Evolutionary conservation across 2,329 filamentous ascomycete species (phyloP).

Genomic region (Tolypocladium capitatum): DNA sequence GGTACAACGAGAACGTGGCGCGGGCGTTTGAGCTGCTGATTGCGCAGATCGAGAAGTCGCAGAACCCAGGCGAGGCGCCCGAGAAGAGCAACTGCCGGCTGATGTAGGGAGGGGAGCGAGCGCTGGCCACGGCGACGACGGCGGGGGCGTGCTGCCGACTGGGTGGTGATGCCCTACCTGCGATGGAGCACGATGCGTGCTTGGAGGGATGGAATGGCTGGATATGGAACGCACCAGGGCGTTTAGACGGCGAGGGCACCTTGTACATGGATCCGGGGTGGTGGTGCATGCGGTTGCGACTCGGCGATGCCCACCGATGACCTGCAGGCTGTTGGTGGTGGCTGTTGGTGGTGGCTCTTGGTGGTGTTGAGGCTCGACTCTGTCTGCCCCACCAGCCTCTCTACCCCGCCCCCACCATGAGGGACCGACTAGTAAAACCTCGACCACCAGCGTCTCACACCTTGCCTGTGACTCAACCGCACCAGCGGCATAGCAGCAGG

Average conservation of each 20-base stretch:
- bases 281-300: background rate
- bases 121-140: background rate
- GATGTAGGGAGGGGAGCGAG: constrained; percentile 46
- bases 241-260: background rate
- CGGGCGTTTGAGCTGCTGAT: constrained; percentile 93
- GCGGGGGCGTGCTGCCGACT: too few species aligned
- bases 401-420: background rate
- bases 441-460: too few species aligned
- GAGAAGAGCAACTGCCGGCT: constrained; percentile 68
- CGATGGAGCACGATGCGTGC: background rate
- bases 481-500: background rate
- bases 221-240: background rate
- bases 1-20: constrained; percentile 85
- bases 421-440: too few species aligned
- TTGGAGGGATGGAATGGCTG: background rate
- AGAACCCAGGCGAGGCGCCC: constrained; percentile 76
- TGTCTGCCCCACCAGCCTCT: background rate
- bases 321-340: background rate
- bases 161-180: background rate
- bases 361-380: background rate
- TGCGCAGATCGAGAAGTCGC: constrained; percentile 83
- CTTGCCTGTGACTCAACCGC: background rate
- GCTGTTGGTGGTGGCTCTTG: background rate
- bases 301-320: background rate
- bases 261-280: background rate